Base-by-base conservation (phyloP, 345 rosid species). In the Mallotus nudiflorus region DNA sequence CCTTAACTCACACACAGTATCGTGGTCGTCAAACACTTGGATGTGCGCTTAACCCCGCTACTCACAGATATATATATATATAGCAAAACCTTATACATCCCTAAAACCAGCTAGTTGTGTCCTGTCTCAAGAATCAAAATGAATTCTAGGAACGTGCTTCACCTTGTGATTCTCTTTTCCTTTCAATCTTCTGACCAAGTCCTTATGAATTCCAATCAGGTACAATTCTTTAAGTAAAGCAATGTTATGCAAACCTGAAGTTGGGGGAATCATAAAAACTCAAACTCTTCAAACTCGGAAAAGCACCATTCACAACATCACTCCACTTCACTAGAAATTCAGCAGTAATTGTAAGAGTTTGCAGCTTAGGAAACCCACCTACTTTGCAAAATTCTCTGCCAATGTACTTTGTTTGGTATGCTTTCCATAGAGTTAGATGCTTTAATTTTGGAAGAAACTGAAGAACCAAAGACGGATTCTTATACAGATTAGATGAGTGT, bases 351-450 rank as follows among this genome's bases (percentile, higher is more conserved):
- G 0, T 40, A 44, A 72, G 68, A 28, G 25, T 27, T 53, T 65
- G 45, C 22, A 64, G 44, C 46, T 29, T 37, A 0, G 46, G 45
- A 22, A 51, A 72, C 22, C 69, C 69, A 13, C 75, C 69, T 18
- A 48, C 75, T 24, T 44, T 10, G 22, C 75, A 64, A 20, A 72
- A 72, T 28, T 72, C 75, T 5, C 54, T 55, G 14, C 75, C 69
- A 42, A 72, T 72, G 29, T 3, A 39, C 54, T 29, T 71, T 13
- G 44, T 68, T 9, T 62, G 52, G 52, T 40, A 52, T 50, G 64
- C 75, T 7, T 44, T 0, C 13, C 56, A 29, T 20, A 72, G 48
- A 3, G 3, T 2, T 22, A 72, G 75, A 33, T 59, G 64, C 27
- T 72, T 65, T 49, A 64, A 24, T 46, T 64, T 64, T 2, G 75